phyloP scores from a whole-genome alignment of 306 rosid species.

The Castanospermum australe region DNA sequence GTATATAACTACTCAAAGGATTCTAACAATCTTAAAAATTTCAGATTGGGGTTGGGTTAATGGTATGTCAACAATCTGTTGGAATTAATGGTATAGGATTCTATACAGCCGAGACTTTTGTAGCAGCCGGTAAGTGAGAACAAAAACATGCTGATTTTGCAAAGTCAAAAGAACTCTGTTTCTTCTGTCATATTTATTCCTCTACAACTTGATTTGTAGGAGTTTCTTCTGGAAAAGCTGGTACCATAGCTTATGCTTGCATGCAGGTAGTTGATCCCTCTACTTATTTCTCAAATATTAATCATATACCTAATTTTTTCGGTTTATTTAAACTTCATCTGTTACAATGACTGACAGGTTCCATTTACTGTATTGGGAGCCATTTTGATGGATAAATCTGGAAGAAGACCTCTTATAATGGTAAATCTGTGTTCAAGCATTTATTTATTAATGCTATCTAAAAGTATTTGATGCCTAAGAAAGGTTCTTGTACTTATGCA shows the following conservation, averaged over 20 bases:
- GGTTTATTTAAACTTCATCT: conserved; percentile 6
- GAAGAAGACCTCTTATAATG: conserved; percentile 66
- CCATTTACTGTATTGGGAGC: conserved; percentile 69
- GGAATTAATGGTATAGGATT: conserved; percentile 79
- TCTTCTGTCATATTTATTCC: background rate
- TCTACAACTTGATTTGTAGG: conserved; percentile 42
- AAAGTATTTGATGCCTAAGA: conserved; percentile 7
- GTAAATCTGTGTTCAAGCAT: conserved; percentile 32
- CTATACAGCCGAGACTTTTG: conserved; percentile 67
- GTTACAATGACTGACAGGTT: conserved; percentile 42
- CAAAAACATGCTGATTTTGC: background rate
- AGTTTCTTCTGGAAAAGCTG: conserved; percentile 56
- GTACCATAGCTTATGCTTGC: conserved; percentile 69
- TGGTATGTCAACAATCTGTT: conserved; percentile 82
- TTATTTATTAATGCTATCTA: background rate
- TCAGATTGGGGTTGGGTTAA: conserved; percentile 87
- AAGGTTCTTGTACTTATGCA: conserved; percentile 7
- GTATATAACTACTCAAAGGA: background rate
- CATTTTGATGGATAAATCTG: conserved; percentile 64
- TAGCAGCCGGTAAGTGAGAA: conserved; percentile 64
- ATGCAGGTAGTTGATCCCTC: conserved; percentile 51
- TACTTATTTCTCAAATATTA: background rate
- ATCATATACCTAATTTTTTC: background rate
- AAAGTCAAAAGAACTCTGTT: background rate
- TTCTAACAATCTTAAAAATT: conserved; percentile 9